Evolutionary conservation across 768 basidiomycete species (phyloP).

Genomic region (Pulveroboletus ravenelii): DNA sequence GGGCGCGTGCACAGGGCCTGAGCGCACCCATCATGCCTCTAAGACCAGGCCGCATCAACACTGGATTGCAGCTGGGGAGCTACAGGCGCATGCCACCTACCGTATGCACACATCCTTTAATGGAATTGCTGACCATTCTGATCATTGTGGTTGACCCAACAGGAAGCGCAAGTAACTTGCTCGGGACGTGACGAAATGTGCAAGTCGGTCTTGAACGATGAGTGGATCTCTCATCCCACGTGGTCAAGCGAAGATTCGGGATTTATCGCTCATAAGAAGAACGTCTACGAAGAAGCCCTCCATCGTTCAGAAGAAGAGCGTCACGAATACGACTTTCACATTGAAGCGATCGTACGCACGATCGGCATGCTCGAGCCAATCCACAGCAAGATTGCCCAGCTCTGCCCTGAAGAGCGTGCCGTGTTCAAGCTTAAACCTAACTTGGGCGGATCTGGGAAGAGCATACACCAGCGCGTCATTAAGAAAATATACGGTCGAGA

Average conservation of each 20-base stretch:
- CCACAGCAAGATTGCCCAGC: constrained; percentile 76
- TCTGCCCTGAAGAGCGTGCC: constrained; percentile 72
- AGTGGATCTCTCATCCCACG: constrained; percentile 97
- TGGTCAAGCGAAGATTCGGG: constrained; percentile 94
- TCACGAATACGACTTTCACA: constrained; percentile 98
- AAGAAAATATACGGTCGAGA: constrained; percentile 97
- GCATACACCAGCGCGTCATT: constrained; percentile 87
- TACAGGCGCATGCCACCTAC: constrained; percentile 79
- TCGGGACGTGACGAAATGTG: constrained; percentile 98
- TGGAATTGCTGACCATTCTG: constrained; percentile 1
- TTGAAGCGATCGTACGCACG: constrained; percentile 90
- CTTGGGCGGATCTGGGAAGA: constrained; percentile 76
- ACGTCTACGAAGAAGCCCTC: constrained; percentile 92
- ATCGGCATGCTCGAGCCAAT: constrained; percentile 90
- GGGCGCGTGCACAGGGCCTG: constrained; percentile 48
- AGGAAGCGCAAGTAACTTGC: constrained; percentile 87
- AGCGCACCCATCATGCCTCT: constrained; percentile 31
- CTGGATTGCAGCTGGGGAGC: constrained; percentile 76
- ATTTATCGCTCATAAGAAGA: constrained; percentile 88
- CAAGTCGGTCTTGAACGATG: constrained; percentile 91
- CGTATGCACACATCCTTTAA: constrained; percentile 44
- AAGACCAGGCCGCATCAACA: constrained; percentile 58
- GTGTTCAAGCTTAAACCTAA: constrained; percentile 87
- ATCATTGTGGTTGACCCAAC: background rate
- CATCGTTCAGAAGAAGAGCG: constrained; percentile 97